Evolutionary conservation across 305 asterid genomes (phyloP).

Genomic region (Euphrasia arctica): DNA sequence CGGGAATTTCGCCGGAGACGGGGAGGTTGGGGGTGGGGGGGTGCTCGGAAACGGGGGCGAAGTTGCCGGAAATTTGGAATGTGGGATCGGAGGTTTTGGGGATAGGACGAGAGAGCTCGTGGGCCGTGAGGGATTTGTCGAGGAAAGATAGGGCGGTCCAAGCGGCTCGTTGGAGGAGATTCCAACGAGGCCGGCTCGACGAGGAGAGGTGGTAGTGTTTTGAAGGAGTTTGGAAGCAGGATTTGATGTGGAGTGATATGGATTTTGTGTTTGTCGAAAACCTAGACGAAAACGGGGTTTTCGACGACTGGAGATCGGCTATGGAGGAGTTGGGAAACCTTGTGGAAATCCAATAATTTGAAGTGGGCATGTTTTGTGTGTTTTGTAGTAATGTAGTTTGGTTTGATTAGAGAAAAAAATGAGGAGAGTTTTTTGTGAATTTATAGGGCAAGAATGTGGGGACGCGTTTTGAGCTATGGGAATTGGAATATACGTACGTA

Average conservation of each 20-base stretch:
- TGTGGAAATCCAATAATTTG: background rate
- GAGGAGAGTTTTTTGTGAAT: too few species aligned
- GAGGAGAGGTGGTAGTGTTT: slow-evolving; percentile 6
- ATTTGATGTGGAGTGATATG: background rate
- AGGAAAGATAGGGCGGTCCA: slow-evolving; percentile 70
- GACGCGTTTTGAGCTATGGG: too few species aligned
- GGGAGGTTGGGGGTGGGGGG: slow-evolving; percentile 43
- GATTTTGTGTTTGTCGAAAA: too few species aligned
- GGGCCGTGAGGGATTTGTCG: slow-evolving; percentile 48
- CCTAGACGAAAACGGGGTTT: too few species aligned
- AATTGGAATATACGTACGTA: too few species aligned
- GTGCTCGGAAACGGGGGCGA: slow-evolving; percentile 87
- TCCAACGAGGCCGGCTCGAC: slow-evolving; percentile 39
- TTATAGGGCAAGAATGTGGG: too few species aligned
- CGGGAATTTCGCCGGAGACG: slow-evolving; percentile 36
- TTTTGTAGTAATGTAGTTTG: too few species aligned
- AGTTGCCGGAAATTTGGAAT: slow-evolving; percentile 88
- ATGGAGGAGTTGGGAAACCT: background rate
- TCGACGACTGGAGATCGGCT: background rate
- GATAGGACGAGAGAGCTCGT: slow-evolving; percentile 57
- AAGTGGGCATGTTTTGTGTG: slow-evolving; percentile 26
- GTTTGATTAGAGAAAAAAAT: too few species aligned
- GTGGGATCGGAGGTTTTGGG: slow-evolving; percentile 82
- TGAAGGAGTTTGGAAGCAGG: slow-evolving; percentile 29
- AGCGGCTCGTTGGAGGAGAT: slow-evolving; percentile 55